A percentile compares a stretch with the other conserved stretches of the same genome.
Evolutionary conservation across 148 eudicot genomes (phyloP).

Genomic region (Arbutus unedo): DNA sequence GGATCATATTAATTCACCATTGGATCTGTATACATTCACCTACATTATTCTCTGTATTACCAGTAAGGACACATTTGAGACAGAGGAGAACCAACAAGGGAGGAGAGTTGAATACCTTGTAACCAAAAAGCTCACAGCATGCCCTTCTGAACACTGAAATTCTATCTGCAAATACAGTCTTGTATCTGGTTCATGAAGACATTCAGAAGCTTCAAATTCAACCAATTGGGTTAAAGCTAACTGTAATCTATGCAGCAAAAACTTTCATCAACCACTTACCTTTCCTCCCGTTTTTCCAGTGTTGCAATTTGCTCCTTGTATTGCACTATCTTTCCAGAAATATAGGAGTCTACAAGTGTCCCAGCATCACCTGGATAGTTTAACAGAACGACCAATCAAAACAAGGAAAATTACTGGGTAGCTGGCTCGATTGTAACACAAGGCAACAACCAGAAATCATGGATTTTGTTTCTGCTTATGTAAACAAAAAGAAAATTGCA

Average conservation of each 20-base stretch:
- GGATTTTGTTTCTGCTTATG: not conserved
- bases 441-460: not conserved
- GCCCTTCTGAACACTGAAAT: constrained; percentile 98
- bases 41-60: not conserved
- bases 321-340: constrained; percentile 86
- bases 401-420: not conserved
- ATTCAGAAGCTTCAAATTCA: constrained; percentile 15
- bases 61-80: not conserved
- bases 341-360: constrained; percentile 71
- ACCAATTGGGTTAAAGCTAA: not conserved
- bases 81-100: constrained; percentile 1
- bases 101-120: constrained; percentile 53
- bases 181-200: constrained; percentile 62
- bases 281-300: constrained; percentile 97
- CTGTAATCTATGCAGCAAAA: not conserved
- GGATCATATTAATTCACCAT: not conserved
- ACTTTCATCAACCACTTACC: constrained; percentile 39
- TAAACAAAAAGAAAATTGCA: constrained; percentile 10
- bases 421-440: not conserved
- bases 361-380: constrained; percentile 74
- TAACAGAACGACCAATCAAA: constrained; percentile 15
- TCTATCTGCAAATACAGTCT: constrained; percentile 94
- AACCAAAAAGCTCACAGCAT: constrained; percentile 98
- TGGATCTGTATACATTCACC: not conserved
- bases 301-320: constrained; percentile 97